phyloP scores from a whole-genome alignment of 768 basidiomycete species.

The Lactarius trivialis region DNA sequence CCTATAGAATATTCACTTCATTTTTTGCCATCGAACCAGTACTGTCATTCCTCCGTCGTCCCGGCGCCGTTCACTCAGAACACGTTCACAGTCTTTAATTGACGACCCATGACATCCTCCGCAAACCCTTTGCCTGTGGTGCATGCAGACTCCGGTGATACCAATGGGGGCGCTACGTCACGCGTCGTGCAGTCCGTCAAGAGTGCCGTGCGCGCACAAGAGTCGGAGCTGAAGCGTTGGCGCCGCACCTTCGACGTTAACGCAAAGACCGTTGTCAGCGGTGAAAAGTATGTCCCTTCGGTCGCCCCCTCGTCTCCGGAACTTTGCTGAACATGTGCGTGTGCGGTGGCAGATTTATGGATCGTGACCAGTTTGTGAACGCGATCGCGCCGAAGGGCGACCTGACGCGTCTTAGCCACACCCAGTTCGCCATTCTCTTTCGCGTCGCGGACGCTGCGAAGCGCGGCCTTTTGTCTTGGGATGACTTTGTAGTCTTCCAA shows the following conservation, averaged over 20 bases:
- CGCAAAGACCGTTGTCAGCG: conserved; percentile 62
- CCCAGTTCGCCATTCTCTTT: conserved; percentile 87
- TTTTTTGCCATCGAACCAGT: background rate
- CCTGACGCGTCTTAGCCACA: conserved; percentile 76
- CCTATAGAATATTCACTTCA: background rate
- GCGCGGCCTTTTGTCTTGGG: conserved; percentile 80
- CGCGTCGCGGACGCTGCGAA: conserved; percentile 76
- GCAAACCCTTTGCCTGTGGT: conserved; percentile 36
- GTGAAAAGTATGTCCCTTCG: conserved; percentile 63
- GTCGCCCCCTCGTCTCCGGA: background rate
- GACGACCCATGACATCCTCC: conserved; percentile 7
- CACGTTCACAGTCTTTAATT: conserved; percentile 18
- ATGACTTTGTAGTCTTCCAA: conserved; percentile 95
- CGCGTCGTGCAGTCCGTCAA: conserved; percentile 57
- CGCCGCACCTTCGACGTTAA: conserved; percentile 79
- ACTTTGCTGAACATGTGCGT: background rate
- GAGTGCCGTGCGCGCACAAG: conserved; percentile 61
- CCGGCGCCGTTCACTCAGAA: background rate
- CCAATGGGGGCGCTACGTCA: conserved; percentile 34
- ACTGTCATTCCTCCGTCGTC: background rate
- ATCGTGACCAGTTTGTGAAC: conserved; percentile 84
- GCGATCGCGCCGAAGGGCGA: conserved; percentile 89
- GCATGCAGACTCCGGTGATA: conserved; percentile 52
- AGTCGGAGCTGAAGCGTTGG: conserved; percentile 86
- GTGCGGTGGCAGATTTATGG: conserved; percentile 60